A percentile compares a stretch with the other conserved stretches of the same genome.
Conservation (phyloP, 805 yeast genomes). For the Ogataea paradorogensis region DNA sequence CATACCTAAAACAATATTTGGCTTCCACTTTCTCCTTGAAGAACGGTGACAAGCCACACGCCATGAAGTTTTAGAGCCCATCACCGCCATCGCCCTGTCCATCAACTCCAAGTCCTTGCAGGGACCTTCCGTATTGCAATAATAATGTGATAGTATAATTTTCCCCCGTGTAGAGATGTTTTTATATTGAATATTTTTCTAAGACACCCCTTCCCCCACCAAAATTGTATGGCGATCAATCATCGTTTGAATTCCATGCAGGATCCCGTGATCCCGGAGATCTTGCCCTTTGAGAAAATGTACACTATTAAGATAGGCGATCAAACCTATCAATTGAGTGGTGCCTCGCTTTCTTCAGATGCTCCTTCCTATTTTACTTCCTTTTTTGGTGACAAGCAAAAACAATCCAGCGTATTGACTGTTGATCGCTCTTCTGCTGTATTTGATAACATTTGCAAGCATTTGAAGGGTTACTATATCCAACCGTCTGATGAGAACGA, state of each 20-base stretch:
- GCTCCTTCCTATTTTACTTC: conserved; percentile 85
- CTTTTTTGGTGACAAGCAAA: conserved; percentile 47
- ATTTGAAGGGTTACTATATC: conserved; percentile 78
- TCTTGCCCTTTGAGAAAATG: conserved; percentile 67
- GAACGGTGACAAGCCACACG: conserved; percentile 98
- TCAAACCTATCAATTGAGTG: conserved; percentile 61
- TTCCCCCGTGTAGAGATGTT: conserved; percentile 8
- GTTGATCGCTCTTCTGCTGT: conserved; percentile 74
- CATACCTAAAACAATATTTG: conserved; percentile 95
- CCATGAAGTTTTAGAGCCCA: conserved; percentile 77
- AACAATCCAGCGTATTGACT: conserved; percentile 44
- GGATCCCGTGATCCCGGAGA: conserved; percentile 44
- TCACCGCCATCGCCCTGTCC: conserved; percentile 20
- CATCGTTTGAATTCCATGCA: not conserved
- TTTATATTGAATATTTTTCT: too few species aligned
- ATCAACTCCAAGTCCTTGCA: conserved; percentile 13
- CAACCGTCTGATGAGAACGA: conserved; percentile 57
- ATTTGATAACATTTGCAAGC: conserved; percentile 63
- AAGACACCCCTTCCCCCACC: too few species aligned
- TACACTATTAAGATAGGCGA: conserved; percentile 71
- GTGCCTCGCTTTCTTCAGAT: conserved; percentile 82
- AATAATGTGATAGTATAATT: conserved; percentile 11
- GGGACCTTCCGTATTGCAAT: conserved; percentile 13
- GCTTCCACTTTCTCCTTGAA: conserved; percentile 93
- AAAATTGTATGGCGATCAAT: too few species aligned